Percentiles rank a stretch among this genome's conserved stretches.
Evolutionary conservation across 768 basidiomycete genomes (phyloP).

Genomic region (Xerocomus brunneocitrinus): DNA sequence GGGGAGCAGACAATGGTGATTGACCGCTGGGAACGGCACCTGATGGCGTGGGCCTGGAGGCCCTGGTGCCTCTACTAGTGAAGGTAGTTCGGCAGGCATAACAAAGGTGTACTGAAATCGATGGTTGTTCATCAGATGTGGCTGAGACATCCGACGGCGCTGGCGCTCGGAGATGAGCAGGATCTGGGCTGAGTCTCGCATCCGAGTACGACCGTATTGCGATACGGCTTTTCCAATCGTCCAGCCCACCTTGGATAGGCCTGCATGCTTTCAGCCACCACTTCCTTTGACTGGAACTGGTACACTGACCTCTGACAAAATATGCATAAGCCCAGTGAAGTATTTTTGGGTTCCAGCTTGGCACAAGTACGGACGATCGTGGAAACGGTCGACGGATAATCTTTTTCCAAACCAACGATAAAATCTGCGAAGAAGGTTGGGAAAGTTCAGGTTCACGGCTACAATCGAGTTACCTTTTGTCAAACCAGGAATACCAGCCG

Average conservation of each 20-base stretch:
- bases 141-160: neutral
- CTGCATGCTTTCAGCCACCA: conserved; percentile 31
- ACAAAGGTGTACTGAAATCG: conserved; percentile 45
- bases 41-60: conserved; percentile 18
- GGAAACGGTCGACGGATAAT: conserved; percentile 85
- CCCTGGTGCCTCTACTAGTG: conserved; percentile 53
- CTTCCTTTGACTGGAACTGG: neutral
- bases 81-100: conserved; percentile 61
- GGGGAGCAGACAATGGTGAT: conserved; percentile 14
- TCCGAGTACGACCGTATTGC: conserved; percentile 54
- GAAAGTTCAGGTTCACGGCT: neutral
- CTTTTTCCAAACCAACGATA: conserved; percentile 71
- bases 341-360: conserved; percentile 67
- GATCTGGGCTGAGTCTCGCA: conserved; percentile 14
- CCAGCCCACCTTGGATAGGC: conserved; percentile 58
- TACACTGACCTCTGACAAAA: conserved; percentile 58
- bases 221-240: conserved; percentile 71
- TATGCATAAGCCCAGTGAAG: conserved; percentile 45
- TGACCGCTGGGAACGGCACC: neutral
- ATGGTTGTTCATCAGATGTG: conserved; percentile 9
- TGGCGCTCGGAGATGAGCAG: conserved; percentile 4
- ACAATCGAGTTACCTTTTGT: conserved; percentile 54
- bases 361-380: conserved; percentile 76
- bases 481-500: conserved; percentile 56
- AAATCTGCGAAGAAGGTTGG: conserved; percentile 48